Conservation (phyloP, 495 filamentous ascomycete genomes). For the Neurospora sp. region DNA sequence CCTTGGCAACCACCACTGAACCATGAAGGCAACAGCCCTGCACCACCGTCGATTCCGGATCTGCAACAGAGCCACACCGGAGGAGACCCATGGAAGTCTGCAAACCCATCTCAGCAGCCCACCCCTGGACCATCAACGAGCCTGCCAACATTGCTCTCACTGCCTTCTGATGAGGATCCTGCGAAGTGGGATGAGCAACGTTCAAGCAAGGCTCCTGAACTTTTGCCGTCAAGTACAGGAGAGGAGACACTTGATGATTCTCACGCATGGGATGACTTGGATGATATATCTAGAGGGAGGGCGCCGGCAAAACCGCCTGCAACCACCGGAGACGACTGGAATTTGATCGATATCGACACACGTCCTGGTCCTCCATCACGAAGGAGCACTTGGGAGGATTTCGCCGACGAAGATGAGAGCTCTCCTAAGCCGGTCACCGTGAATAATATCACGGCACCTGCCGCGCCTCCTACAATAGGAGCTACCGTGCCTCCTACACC, state of each 20-base stretch:
- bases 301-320: conserved; percentile 14
- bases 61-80: conserved; percentile 21
- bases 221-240: conserved; percentile 11
- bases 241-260: conserved; percentile 26
- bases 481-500: background rate
- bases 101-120: conserved; percentile 19
- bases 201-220: background rate
- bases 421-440: conserved; percentile 6
- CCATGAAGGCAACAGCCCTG: conserved; percentile 7
- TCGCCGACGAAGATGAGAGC: conserved; percentile 19
- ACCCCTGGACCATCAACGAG: conserved; percentile 17
- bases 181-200: conserved; percentile 30
- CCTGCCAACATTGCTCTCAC: conserved; percentile 18
- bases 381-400: conserved; percentile 31
- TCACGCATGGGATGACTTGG: conserved; percentile 37
- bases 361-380: conserved; percentile 23
- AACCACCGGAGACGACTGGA: conserved; percentile 35
- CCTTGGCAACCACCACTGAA: conserved; percentile 40
- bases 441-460: background rate
- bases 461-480: background rate
- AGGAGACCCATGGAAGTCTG: conserved; percentile 27
- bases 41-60: conserved; percentile 12
- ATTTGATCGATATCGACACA: conserved; percentile 35
- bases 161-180: conserved; percentile 21
- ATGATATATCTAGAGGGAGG: conserved; percentile 23